These are phyloP conservation scores for Moesziomyces sp. DNA, from an alignment of 1,284 basidiomycete species.

Conservation along the genomic window DNA sequence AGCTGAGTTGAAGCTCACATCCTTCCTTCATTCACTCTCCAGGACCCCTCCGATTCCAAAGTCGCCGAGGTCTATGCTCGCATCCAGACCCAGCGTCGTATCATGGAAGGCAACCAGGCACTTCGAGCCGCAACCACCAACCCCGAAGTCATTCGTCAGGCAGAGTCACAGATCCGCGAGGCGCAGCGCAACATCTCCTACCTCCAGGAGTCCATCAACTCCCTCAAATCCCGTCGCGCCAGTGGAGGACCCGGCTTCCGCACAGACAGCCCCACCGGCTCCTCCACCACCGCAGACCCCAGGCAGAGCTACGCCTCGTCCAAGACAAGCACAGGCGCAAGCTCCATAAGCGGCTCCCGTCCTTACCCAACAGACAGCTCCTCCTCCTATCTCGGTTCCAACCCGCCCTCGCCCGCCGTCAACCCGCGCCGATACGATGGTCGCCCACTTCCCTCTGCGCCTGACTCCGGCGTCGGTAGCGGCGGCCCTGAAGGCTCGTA, in stretches of 20 bases:
- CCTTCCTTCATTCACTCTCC: not conserved
- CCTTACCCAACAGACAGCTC: slow-evolving; percentile 52
- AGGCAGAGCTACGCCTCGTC: slow-evolving; percentile 49
- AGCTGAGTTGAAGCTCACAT: not conserved
- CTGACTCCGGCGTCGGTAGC: slow-evolving; percentile 3
- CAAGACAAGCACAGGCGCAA: slow-evolving; percentile 12
- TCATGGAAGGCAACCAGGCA: slow-evolving; percentile 84
- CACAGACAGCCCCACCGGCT: slow-evolving; percentile 40
- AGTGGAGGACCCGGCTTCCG: slow-evolving; percentile 48
- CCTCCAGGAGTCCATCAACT: slow-evolving; percentile 85
- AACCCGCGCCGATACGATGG: slow-evolving; percentile 49
- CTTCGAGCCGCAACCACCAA: slow-evolving; percentile 85
- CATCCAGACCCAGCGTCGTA: slow-evolving; percentile 90
- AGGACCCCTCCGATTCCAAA: slow-evolving; percentile 76
- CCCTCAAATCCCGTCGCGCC: slow-evolving; percentile 79
- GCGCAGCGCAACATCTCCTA: slow-evolving; percentile 85
- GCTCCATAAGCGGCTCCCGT: slow-evolving; percentile 23
- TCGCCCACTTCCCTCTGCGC: slow-evolving; percentile 40
- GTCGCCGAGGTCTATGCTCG: slow-evolving; percentile 89
- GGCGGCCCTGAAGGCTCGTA: slow-evolving; percentile 28
- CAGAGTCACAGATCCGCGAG: slow-evolving; percentile 86
- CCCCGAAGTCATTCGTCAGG: slow-evolving; percentile 79
- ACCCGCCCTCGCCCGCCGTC: slow-evolving; percentile 39
- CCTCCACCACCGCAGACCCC: slow-evolving; percentile 22
- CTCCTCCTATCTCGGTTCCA: slow-evolving; percentile 44